Evolutionary conservation across 108 stramenopile genomes (phyloP), one percentile per base, ranked within the genome.

Genomic region (Fragilaria crotonensis): DNA sequence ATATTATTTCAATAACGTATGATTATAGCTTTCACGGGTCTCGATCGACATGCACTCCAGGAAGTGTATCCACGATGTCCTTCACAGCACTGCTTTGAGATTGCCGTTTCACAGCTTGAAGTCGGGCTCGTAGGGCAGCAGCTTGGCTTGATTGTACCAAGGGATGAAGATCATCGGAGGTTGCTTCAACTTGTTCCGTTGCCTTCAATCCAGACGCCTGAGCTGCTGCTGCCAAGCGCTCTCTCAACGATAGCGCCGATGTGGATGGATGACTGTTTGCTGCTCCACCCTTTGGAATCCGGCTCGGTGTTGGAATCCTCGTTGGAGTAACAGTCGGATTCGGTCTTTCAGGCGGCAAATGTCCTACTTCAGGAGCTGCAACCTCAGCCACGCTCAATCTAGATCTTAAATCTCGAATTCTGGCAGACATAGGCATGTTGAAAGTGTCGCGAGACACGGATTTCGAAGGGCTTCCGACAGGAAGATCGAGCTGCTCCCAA

Each of bases 71-170:
- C n/a, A n/a, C n/a, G n/a, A n/a, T n/a, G n/a, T n/a, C n/a, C n/a
- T n/a, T n/a, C n/a, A n/a, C n/a, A n/a, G n/a, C n/a, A n/a, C n/a
- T n/a, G 36, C 14, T 41, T 41, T 41, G 36, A 14, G 36, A 41
- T 14, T 41, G 48, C 9, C 52, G 4, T 36, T 78, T 78, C 18
- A 82, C 77, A 4, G 73, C 70, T 33, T 78, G 63, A 5, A 82
- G 52, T 63, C 81, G 62, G 7, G 77, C 77, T 30, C 81, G 74
- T 5, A 82, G 68, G 25, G 81, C 81, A 27, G 77, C 77, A 29
- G 81, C 81, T 22, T 72, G 68, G 36, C 36, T 41, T 41, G 36
- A 11, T 7, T 11, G 7, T 11, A 41, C 36, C 14, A 11, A 14
- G 7, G 36, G 36, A 7, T 41, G 36, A 41, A 41, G 11, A 41